Evolutionary conservation across 2,329 filamentous ascomycete genomes (phyloP), one percentile per base, ranked within the genome.

Genomic region (Neopestalotiopsis rosae): DNA sequence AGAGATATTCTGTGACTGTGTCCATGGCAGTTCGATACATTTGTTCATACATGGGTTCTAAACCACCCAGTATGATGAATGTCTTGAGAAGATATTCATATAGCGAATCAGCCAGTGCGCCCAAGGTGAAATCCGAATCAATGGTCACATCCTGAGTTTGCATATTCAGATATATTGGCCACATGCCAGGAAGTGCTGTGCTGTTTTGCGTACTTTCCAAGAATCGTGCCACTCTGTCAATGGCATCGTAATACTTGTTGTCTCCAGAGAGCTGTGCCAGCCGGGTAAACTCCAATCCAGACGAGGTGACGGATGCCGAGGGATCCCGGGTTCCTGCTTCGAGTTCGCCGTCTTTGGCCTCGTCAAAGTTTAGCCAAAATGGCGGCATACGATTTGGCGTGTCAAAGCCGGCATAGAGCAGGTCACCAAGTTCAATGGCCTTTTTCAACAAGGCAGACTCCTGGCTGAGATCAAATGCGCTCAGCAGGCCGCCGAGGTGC

Each of bases 171-270:
- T 83, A 82, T 24, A 87, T 84, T 1, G 92, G 92, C 91, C 91
- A 96, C 83, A 96, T 86, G 2, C 94, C 93, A 0, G 93, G 93
- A 5, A 95, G 79, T n/a, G 82, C 83, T 0, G 93, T 94, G 4
- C 84, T 79, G 74, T 90, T 89, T 79, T 96, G 93, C 66, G 88
- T 87, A 52, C 85, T 82, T 66, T 91, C 86, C n/a, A 97, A 84
- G 28, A 90, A 87, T 68, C 91, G 86, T 9, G 91, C 93, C 62
- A 97, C 89, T 10, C 92, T 87, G 68, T 91, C 90, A 68, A 94
- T 87, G 1, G 92, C 93, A 76, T 95, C 93, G 75, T 91, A 94
- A 79, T 92, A 94, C 74, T 90, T 92, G 68, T 86, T 78, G 69
- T 93, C 83, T 66, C 88, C 88, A 0, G 91, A 93, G 68, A 94